A percentile compares a stretch with the other conserved stretches of the same genome.
phyloP scores from a whole-genome alignment of 1,284 basidiomycete species.

The Microbotryum intermedium region DNA sequence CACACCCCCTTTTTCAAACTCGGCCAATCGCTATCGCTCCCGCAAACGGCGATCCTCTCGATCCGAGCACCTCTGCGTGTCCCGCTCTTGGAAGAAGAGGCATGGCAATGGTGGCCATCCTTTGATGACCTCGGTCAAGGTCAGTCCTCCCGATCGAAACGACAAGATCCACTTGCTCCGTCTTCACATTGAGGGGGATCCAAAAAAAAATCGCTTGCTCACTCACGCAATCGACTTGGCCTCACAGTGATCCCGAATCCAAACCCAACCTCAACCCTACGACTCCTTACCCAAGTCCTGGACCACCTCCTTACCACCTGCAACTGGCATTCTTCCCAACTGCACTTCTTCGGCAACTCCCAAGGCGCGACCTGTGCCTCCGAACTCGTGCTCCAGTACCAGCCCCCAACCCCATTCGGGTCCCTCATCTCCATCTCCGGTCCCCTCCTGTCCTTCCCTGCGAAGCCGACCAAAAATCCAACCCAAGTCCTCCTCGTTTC shows the following conservation, averaged over 20 bases:
- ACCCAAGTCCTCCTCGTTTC: constrained; percentile 11
- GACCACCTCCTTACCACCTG: constrained; percentile 28
- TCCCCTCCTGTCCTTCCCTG: constrained; percentile 17
- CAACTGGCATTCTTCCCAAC: constrained; percentile 31
- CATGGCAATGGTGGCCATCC: constrained; percentile 39
- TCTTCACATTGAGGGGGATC: too few species aligned
- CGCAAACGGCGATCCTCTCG: constrained; percentile 39
- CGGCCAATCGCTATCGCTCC: constrained; percentile 36
- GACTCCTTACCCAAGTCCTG: constrained; percentile 26
- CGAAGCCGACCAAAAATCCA: not conserved
- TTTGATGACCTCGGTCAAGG: constrained; percentile 39
- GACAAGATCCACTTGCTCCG: not conserved
- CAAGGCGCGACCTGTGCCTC: constrained; percentile 39
- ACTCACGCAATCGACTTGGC: not conserved
- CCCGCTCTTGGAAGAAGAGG: constrained; percentile 38
- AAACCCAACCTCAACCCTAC: constrained; percentile 32
- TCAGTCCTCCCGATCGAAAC: constrained; percentile 10
- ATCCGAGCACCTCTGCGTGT: constrained; percentile 37
- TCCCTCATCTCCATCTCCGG: constrained; percentile 14
- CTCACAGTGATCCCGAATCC: constrained; percentile 31
- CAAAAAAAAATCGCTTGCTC: not conserved
- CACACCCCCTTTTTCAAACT: constrained; percentile 35
- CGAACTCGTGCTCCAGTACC: constrained; percentile 34
- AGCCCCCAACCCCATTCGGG: constrained; percentile 6
- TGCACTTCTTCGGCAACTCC: constrained; percentile 41